Evolutionary conservation across 1,284 basidiomycete genomes (phyloP), one percentile per base, ranked within the genome.

Genomic region (Limonomyces culmigenus): DNA sequence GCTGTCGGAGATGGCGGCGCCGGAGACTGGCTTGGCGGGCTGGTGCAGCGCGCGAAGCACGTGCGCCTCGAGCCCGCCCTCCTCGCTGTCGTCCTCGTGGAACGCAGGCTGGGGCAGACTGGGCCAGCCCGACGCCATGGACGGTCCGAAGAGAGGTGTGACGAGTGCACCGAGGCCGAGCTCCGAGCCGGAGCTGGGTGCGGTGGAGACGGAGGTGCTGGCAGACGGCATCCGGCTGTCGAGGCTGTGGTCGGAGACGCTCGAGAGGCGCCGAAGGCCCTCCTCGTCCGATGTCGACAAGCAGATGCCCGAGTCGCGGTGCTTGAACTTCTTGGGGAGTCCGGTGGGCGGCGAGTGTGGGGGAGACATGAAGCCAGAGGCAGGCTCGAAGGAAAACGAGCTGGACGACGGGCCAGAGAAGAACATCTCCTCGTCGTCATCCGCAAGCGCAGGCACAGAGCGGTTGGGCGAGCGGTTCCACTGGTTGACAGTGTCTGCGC

Each of bases 301-400:
- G 1, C 58, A 64, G 29, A 79, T 56, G 11, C 73, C 71, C 1
- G 74, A 79, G 48, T 81, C 76, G n/a, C 73, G 62, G 17, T 69
- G 64, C 38, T 70, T 70, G 55, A 69, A 83, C 52, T 84, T 84
- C 47, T 65, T 72, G 21, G 68, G 70, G 34, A 71, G 46, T 57
- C 23, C 23, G 8, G 8, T 27, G n/a, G 23, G 23, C 16, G 30
- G 30, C 10, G 6, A 15, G 25, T 27, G n/a, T n/a, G 8, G 25
- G n/a, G 10, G 25, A 8, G 8, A 27, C 10, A 8, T n/a, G 25
- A 27, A 8, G 25, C 25, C 10, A 8, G 8, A 27, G 25, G 25
- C 10, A 27, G 25, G n/a, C 10, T 27, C 25, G n/a, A 27, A 27
- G 10, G 25, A 27, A n/a, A n/a, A n/a, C n/a, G 25, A 8, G 25